Base-by-base conservation (phyloP, 202 grass and related monocot genomes). In the Eragrostis tef region DNA sequence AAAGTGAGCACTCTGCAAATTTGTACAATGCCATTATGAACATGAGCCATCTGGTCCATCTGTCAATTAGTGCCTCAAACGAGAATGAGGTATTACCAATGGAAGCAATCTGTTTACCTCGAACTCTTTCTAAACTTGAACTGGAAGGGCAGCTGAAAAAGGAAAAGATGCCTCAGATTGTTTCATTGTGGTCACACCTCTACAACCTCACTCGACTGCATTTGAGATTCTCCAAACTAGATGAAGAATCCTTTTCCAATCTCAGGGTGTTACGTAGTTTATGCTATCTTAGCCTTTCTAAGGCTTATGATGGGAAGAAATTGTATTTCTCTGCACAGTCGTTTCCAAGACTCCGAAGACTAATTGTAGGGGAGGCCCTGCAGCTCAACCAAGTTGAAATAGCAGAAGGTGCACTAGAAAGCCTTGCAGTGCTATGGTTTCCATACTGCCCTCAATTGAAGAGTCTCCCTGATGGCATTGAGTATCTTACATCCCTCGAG, bases 21-120 rank as follows among this genome's bases (percentile, higher is more conserved):
- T 62, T 93, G 21, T 86, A 61, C n/a, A 11, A 16, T 13, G 83
- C 85, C 0, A 75, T 90, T 27, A 73, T 3, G 48, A 81, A 73
- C n/a, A 87, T 93, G 78, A 29, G 6, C 0, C 48, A 13, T 19
- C 82, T 93, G 8, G 27, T 41, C 3, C 22, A 50, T 41, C 10
- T 93, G 6, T 0, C 9, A 59, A 75, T 93, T 9, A 0, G 0
- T 26, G 72, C 90, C 41, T 11, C 46, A 34, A 39, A 72, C 43
- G 62, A 83, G 48, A 61, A 77, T 24, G 71, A 87, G 29, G 11
- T 86, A 13, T 63, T 93, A 42, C 51, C 56, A 8, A 44, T 83
- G 16, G 78, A 85, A 66, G 24, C 24, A 53, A 46, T 87, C 0
- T 0, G 19, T 57, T 67, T 83, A 3, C 62, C 81, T 0, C 6